Evolutionary conservation across 2,329 filamentous ascomycete species (phyloP).

Genomic region (Ophiocordyceps australis): DNA sequence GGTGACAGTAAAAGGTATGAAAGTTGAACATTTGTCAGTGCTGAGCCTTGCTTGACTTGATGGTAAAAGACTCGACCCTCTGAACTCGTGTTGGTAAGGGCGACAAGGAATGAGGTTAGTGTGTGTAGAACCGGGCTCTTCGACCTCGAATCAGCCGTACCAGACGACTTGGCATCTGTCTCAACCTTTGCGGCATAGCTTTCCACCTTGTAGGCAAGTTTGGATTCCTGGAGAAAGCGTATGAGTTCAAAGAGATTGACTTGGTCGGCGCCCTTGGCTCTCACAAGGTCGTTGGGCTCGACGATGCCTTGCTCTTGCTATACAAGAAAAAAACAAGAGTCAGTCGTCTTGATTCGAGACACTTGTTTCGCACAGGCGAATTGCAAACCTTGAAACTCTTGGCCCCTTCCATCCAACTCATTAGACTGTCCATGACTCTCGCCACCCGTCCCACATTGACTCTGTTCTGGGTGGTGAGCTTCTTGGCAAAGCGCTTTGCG

Average conservation of each 20-base stretch:
- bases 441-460: slow-evolving; percentile 82
- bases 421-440: slow-evolving; percentile 64
- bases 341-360: too few relatives aligned
- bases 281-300: slow-evolving; percentile 52
- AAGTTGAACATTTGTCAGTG: slow-evolving; percentile 34
- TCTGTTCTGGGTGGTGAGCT: slow-evolving; percentile 76
- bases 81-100: slow-evolving; percentile 70
- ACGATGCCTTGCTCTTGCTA: slow-evolving; percentile 44
- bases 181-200: slow-evolving; percentile 56
- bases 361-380: too few relatives aligned
- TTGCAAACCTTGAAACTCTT: slow-evolving; percentile 22
- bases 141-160: slow-evolving; percentile 5
- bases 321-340: too few relatives aligned
- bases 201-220: slow-evolving; percentile 86
- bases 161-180: slow-evolving; percentile 5
- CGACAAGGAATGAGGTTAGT: slow-evolving; percentile 47
- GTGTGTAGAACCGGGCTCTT: slow-evolving; percentile 33
- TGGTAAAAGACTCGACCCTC: slow-evolving; percentile 51
- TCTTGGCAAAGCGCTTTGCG: slow-evolving; percentile 72
- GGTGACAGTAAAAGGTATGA: slow-evolving; percentile 85
- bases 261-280: slow-evolving; percentile 78
- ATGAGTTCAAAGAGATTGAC: slow-evolving; percentile 86
- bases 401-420: slow-evolving; percentile 44
- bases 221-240: slow-evolving; percentile 77
- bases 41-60: slow-evolving; percentile 18